Conservation (phyloP, 306 rosid species). For the Rubus parviflorus region DNA sequence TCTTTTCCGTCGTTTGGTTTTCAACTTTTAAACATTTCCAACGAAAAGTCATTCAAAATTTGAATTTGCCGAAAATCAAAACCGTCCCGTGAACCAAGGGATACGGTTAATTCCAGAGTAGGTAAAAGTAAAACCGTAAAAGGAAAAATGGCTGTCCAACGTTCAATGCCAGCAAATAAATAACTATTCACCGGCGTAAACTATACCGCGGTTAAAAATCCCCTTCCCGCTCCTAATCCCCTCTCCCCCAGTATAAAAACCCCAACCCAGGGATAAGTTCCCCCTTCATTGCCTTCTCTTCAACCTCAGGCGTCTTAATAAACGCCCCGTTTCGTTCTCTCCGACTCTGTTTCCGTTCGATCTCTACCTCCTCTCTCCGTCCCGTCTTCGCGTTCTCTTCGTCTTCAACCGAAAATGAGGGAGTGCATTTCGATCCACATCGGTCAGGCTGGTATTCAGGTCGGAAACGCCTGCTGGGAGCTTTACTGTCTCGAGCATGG, state of each 20-base stretch:
- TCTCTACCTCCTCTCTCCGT: not conserved
- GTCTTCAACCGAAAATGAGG: constrained; percentile 35
- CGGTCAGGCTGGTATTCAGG: constrained; percentile 72
- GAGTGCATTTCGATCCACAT: constrained; percentile 71
- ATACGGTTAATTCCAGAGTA: not conserved
- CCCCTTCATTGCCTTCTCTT: not conserved
- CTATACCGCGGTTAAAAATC: not conserved
- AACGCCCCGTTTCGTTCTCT: constrained; percentile 41
- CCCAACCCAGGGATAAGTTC: not conserved
- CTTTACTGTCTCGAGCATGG: constrained; percentile 70
- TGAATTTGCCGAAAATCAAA: not conserved
- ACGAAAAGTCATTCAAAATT: not conserved
- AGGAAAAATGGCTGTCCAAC: not conserved
- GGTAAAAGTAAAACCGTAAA: not conserved
- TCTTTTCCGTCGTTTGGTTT: not conserved
- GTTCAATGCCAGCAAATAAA: not conserved
- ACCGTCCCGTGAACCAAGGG: constrained; percentile 12
- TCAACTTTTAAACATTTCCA: not conserved
- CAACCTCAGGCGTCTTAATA: constrained; percentile 53
- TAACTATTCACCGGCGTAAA: not conserved
- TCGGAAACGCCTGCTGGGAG: constrained; percentile 72
- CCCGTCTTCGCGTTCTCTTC: not conserved
- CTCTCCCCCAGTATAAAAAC: constrained; percentile 16
- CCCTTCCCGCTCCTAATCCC: constrained; percentile 17
- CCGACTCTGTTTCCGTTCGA: not conserved